Base-by-base conservation (phyloP, 2,329 filamentous ascomycete species). In the Talaromyces islandicus region DNA sequence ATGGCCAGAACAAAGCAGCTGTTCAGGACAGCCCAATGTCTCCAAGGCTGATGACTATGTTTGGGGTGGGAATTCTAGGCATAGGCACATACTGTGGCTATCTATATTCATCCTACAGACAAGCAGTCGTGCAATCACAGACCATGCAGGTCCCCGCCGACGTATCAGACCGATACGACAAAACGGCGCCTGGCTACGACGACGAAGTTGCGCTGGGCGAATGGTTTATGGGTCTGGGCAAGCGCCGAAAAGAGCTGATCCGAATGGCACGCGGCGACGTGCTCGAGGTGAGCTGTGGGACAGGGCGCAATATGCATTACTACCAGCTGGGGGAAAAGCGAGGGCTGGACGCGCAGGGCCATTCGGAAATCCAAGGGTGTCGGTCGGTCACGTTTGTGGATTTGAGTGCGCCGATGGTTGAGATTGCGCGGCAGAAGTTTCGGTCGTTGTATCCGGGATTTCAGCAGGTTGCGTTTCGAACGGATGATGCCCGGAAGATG, bases 201-300 rank as follows among this genome's bases (percentile, higher is more conserved):
- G 71, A 73, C 6, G 76, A 79, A 56, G 77, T 81, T 35, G 75
- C 77, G 21, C 63, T 74, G 56, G 73, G 73, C 1, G 79, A 81
- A 64, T 73, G 68, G 58, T 64, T 75, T 2, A 78, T 78, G 73
- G 67, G 75, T 1, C 58, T 81, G 58, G 72, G 72, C 19, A 64
- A 64, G 38, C 75, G 76, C 62, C 73, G 80, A n/a, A 69, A 69
- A 27, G 71, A 75, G 41, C 69, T 82, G 2, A 69, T 77, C n/a
- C 65, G 67, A 7, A 69, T 72, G 60, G 78, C 78, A 3, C 68
- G 71, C 21, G 80, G 80, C 1, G 66, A 81, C 63, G 78, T 81
- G 7, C 71, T 81, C 5, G 80, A 82, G 66, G 77, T 81, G 43
- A 78, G 76, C 62, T 78, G 74, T 48, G 79, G 80, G n/a, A 82